phyloP scores from a whole-genome alignment of 495 filamentous ascomycete genomes.

The Penicillium goetzii region DNA sequence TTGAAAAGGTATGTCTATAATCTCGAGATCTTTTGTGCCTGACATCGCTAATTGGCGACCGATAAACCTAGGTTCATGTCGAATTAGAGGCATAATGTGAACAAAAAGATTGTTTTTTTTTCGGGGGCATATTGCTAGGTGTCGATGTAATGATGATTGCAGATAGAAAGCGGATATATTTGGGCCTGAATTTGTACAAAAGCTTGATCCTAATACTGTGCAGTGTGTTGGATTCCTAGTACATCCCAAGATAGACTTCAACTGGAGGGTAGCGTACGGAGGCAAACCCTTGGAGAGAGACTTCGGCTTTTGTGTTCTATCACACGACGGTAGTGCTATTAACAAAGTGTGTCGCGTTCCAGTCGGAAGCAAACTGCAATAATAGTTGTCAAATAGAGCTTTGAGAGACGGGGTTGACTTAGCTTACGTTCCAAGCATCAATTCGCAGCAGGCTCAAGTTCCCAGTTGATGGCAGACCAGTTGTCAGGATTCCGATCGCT shows the following conservation, averaged over 20 bases:
- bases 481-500: slow-evolving; percentile 36
- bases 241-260: no score
- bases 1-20: slow-evolving; percentile 3
- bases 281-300: no score
- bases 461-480: slow-evolving; percentile 4
- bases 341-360: slow-evolving; percentile 23
- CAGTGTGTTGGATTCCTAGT: background rate
- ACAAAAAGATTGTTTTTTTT: no score
- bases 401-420: background rate
- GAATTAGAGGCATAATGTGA: background rate
- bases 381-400: background rate
- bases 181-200: no score
- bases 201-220: no score
- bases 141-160: no score
- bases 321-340: background rate
- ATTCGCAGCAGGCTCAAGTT: slow-evolving; percentile 29
- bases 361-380: slow-evolving; percentile 26
- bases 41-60: background rate
- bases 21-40: background rate
- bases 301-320: no score
- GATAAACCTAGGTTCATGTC: background rate
- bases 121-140: no score
- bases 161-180: no score
- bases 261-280: no score
- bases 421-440: slow-evolving; percentile 42